These are phyloP conservation scores for Digitaria exilis DNA, from an alignment of 202 grass and related monocot genomes.

Conservation along the genomic window DNA sequence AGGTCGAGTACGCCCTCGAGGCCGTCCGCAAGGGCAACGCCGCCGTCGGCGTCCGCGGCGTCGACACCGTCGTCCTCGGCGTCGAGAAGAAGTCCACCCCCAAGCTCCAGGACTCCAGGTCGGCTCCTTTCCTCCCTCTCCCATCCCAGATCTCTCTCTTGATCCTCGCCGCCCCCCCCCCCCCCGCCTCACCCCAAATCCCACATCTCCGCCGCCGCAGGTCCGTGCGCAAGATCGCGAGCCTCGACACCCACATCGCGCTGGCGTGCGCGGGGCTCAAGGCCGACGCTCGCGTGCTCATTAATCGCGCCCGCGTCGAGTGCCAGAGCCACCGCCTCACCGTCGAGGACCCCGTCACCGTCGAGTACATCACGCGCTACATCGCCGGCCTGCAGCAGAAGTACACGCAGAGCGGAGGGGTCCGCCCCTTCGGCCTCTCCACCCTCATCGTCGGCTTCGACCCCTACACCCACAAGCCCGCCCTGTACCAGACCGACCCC, in stretches of 20 bases:
- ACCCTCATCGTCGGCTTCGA: slow-evolving; percentile 95
- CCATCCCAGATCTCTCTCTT: slow-evolving; percentile 18
- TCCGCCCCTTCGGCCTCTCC: slow-evolving; percentile 91
- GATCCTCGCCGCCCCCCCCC: background rate
- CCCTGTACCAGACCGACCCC: slow-evolving; percentile 90
- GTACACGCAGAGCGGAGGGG: slow-evolving; percentile 88
- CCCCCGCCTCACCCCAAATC: background rate
- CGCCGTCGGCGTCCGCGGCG: slow-evolving; percentile 91
- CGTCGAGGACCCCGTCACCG: slow-evolving; percentile 89
- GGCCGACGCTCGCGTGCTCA: slow-evolving; percentile 86
- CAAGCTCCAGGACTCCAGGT: slow-evolving; percentile 97
- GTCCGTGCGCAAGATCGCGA: slow-evolving; percentile 89
- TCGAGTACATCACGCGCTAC: slow-evolving; percentile 97
- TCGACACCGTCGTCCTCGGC: slow-evolving; percentile 89
- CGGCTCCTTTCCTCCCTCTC: background rate
- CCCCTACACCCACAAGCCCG: slow-evolving; percentile 67
- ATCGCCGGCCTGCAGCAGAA: slow-evolving; percentile 99
- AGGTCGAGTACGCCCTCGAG: slow-evolving; percentile 97
- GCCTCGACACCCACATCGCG: slow-evolving; percentile 86
- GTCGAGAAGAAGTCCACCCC: slow-evolving; percentile 99
- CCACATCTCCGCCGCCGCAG: slow-evolving; percentile 34
- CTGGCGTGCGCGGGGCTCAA: slow-evolving; percentile 96
- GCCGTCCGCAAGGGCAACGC: slow-evolving; percentile 98
- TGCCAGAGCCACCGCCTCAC: slow-evolving; percentile 96
- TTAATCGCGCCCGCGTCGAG: slow-evolving; percentile 89